A percentile compares a stretch with the other conserved stretches of the same genome.
Evolutionary conservation across 306 rosid species (phyloP).

Genomic region (Cicer yamashitae): DNA sequence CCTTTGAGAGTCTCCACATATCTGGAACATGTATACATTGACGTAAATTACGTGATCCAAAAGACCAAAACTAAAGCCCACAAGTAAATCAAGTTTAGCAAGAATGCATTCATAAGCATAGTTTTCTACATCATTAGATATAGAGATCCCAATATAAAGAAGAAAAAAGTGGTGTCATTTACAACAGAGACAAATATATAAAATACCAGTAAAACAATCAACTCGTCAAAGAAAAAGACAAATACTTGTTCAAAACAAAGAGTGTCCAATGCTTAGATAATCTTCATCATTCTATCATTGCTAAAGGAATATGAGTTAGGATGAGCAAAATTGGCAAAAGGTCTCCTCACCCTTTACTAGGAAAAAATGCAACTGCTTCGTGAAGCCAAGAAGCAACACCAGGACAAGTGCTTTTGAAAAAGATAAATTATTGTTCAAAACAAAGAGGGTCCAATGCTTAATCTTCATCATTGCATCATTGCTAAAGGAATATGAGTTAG

Average conservation of each 20-base stretch:
- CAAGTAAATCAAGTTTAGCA: conserved; percentile 26
- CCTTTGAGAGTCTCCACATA: conserved; percentile 83
- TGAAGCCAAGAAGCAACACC: conserved; percentile 95
- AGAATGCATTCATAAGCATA: conserved; percentile 7
- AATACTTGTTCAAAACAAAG: conserved; percentile 21
- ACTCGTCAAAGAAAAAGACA: conserved; percentile 9
- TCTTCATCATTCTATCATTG: conserved; percentile 12
- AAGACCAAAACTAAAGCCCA: background rate
- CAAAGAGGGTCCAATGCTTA: conserved; percentile 23
- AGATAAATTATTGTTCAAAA: conserved; percentile 32
- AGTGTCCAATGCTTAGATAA: conserved; percentile 32
- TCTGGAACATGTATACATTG: conserved; percentile 54
- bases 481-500: conserved; percentile 9
- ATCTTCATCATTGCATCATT: background rate
- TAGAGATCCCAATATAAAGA: conserved; percentile 35
- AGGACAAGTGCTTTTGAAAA: conserved; percentile 70
- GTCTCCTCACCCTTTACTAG: conserved; percentile 76
- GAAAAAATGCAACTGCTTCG: conserved; percentile 75
- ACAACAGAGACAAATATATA: background rate
- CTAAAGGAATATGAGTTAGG: conserved; percentile 5
- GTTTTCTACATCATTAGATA: conserved; percentile 23
- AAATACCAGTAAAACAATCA: background rate
- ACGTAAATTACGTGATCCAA: no score
- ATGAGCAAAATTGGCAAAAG: conserved; percentile 37
- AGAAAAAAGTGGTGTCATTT: background rate